Percentiles rank a stretch among this genome's conserved stretches.
phyloP scores from a whole-genome alignment of 495 filamentous ascomycete species.

The Penicillium robsamsonii region DNA sequence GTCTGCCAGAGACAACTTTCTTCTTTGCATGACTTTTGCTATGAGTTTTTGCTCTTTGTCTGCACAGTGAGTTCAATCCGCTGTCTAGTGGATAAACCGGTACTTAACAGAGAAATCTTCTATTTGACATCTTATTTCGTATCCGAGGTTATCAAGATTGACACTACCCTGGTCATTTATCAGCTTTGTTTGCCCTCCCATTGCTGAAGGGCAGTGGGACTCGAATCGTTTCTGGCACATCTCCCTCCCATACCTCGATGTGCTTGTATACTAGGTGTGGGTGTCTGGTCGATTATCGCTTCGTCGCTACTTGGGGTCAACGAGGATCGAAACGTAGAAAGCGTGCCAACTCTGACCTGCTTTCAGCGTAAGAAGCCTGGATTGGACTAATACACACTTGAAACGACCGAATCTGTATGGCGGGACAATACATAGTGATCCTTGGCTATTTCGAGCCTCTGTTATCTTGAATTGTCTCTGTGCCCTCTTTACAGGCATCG shows the following conservation, averaged over 20 bases:
- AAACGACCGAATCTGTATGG: slow-evolving; percentile 3
- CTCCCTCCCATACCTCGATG: slow-evolving; percentile 44
- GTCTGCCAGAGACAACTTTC: slow-evolving; percentile 10
- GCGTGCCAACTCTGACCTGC: slow-evolving; percentile 16
- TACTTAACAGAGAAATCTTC: neutral
- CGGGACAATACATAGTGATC: neutral
- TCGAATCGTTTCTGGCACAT: slow-evolving; percentile 22
- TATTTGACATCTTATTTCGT: neutral
- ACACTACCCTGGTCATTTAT: neutral
- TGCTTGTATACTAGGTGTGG: slow-evolving; percentile 41
- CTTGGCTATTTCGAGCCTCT: slow-evolving; percentile 8
- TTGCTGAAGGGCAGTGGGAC: slow-evolving; percentile 21
- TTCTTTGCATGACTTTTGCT: neutral
- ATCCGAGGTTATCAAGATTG: neutral
- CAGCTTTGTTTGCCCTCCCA: slow-evolving; percentile 1
- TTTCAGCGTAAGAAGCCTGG: slow-evolving; percentile 18
- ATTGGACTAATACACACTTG: neutral
- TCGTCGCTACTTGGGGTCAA: slow-evolving; percentile 42
- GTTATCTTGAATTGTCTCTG: neutral
- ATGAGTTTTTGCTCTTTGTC: neutral
- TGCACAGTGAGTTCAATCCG: neutral
- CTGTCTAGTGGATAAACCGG: neutral
- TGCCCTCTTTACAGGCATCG: neutral
- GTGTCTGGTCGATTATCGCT: slow-evolving; percentile 46
- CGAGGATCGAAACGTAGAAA: slow-evolving; percentile 33